Evolutionary conservation across 495 filamentous ascomycete genomes (phyloP), one percentile per base, ranked within the genome.

Genomic region (Podospora bellae-mahoneyi): DNA sequence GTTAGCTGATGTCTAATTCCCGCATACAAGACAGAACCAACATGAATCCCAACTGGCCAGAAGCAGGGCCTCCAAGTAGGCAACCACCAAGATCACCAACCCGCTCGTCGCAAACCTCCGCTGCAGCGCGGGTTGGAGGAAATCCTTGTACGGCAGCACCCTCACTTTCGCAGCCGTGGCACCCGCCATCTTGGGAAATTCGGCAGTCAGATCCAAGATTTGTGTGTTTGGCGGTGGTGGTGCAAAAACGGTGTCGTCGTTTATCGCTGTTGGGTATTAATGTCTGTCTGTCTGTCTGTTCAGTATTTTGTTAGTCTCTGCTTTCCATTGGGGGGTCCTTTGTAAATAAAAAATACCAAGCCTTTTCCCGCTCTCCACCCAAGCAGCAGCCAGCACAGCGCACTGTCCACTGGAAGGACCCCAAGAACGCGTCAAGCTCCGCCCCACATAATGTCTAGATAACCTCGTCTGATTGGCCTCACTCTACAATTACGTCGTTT

Each of bases 121-220:
- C 77, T 99, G 95, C 64, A 98, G 80, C 55, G 91, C 86, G 44
- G 95, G 94, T 54, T 94, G 97, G 66, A 98, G 80, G 78, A 96
- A 93, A 74, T 96, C 91, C 81, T 94, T 88, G 75, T 97, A 97
- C 55, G 80, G 79, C 66, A 74, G 73, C 69, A 76, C 77, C 77
- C 82, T 78, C 68, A 78, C 79, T 68, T 68, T 75, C 63, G 77
- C 73, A 62, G 73, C 69, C 67, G 81, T 76, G 81, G 84, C 84
- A 32, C 13, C 39, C 39, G 28, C 28, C 28, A 28, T 61, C 23
- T 27, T 61, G 39, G 39, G 18, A 13, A 13, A 23, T 23, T 48
- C 39, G 39, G 39, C 39, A 48, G 15, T 10, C 9, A 6, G 75
- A 66, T 58, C 64, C 69, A 20, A n/a, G 60, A 27, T 60, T 6